Base-by-base conservation (phyloP, 2,329 filamentous ascomycete species). In the Xylariaceae sp. region DNA sequence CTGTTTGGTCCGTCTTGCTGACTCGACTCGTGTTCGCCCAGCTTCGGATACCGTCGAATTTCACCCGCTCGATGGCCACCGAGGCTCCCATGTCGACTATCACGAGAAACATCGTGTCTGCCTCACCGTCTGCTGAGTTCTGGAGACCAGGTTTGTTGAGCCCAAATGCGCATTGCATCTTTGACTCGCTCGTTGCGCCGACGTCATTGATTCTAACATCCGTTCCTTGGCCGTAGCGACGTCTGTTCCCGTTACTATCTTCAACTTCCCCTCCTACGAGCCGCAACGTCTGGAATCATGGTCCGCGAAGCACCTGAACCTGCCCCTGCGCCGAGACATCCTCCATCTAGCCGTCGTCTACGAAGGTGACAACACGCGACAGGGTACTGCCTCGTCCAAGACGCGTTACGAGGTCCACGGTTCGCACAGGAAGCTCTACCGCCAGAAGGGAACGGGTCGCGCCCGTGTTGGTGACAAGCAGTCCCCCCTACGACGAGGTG, bases 281-380 rank as follows among this genome's bases (percentile, higher is more conserved):
- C 94, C 94, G 23, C 79, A 86, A 53, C 80, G 85, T 54, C 88
- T 95, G 74, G 85, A 90, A 72, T 77, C 84, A 69, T 97, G 92
- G 80, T 87, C 89, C 47, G 79, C 86, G 62, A 88, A 89, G 70
- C 91, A 97, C 75, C 88, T 99, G 50, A 80, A 89, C 71, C 84
- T 97, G 39, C 94, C 94, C 2, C 82, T 96, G 51, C 89, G 94
- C 61, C 87, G 88, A 73, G 94, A 99, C 74, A 86, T 99, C 65
- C 86, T 99, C 56, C 93, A 99, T 78, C 86, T 90, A 65, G 94
- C 94, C 60, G 85, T 99, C 60, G 78, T 96, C 68, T 97, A 88
- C 80, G 94, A 99, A 78, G 94, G 90, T 67, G 93, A 97, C 78
- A 84, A 81, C 71, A 89, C 90, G 58, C 88, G 94, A 35, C 88